phyloP scores from a whole-genome alignment of 2,329 filamentous ascomycete species.

The Geosmithia flava region DNA sequence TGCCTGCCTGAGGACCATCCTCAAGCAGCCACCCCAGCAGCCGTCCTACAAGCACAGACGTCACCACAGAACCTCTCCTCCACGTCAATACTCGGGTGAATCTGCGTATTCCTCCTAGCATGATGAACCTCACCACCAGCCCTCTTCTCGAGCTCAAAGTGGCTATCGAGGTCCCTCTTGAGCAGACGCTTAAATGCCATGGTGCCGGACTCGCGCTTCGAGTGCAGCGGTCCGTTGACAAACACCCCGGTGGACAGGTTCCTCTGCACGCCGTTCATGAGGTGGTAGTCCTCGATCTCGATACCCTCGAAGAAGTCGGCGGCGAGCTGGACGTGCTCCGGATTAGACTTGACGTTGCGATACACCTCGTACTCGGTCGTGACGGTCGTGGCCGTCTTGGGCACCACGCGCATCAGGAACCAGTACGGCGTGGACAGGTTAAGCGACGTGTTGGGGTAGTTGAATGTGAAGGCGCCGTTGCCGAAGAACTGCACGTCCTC shows the following conservation, averaged over 20 bases:
- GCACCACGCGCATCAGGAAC: constrained; percentile 4
- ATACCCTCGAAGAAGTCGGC: constrained; percentile 37
- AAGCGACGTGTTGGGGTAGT: constrained; percentile 34
- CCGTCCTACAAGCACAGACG: background rate
- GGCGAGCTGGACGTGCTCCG: constrained; percentile 31
- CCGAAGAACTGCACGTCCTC: constrained; percentile 11
- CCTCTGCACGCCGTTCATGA: constrained; percentile 33
- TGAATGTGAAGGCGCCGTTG: constrained; percentile 32
- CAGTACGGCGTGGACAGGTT: constrained; percentile 15
- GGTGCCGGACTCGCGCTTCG: constrained; percentile 9
- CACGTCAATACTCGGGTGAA: background rate
- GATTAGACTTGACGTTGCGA: constrained; percentile 30
- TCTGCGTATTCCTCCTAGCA: background rate
- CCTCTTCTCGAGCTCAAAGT: constrained; percentile 1
- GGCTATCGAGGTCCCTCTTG: background rate
- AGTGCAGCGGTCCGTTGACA: constrained; percentile 37
- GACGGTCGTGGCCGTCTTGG: background rate
- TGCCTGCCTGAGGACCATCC: no score
- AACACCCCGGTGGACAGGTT: constrained; percentile 38
- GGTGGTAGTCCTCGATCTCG: constrained; percentile 36
- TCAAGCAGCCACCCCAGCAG: background rate
- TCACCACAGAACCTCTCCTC: constrained; percentile 1
- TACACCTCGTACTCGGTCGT: constrained; percentile 25
- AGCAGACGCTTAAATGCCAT: constrained; percentile 1
- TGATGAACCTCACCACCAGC: background rate